Evolutionary conservation across 2,329 filamentous ascomycete genomes (phyloP), one percentile per base, ranked within the genome.

Genomic region (Rasamsonia emersonii): DNA sequence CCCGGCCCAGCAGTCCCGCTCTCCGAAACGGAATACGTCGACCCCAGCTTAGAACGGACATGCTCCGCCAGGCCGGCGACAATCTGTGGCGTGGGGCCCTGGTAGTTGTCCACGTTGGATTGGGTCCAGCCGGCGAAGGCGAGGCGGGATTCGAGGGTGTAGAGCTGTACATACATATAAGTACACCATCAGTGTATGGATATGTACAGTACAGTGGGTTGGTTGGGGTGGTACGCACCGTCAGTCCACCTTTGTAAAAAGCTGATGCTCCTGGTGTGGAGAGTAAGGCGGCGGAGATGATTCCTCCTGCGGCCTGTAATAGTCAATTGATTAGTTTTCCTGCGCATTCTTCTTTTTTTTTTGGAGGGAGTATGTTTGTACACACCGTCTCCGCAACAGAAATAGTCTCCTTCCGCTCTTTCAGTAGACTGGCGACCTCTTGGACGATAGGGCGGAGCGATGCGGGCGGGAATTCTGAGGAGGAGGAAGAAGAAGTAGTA

Each of bases 1-100:
- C 70, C 76, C 6, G 76, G 76, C 1, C 76, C 76, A n/a, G 75
- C 76, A 2, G 75, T 79, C 1, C 76, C 76, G 32, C 68, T 73
- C 59, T 79, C 74, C 33, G 62, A 64, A 5, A 79, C 46, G 6
- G 68, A 67, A 46, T 77, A 79, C 11, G 72, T 77, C 36, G 65
- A 67, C 5, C 61, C 60, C 16, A 79, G 51, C 26, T 65, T 71
- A n/a, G 46, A 54, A n/a, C 75, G 55, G 17, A 75, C 69, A 43
- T 76, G 67, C 24, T 64, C 62, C 1, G 75, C 76, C 5, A 80
- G 47, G 0, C 65, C 69, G 1, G 60, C 55, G 2, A 79, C 75
- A 31, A 79, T 63, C 1, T 67, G 64, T 0, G 72, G 64, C 1
- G 71, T 78, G 0, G 76, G 76, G 0, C 76, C 76, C n/a, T 53